Evolutionary conservation across 2,329 filamentous ascomycete genomes (phyloP), one percentile per base, ranked within the genome.

Genomic region (Alternaria sp.): DNA sequence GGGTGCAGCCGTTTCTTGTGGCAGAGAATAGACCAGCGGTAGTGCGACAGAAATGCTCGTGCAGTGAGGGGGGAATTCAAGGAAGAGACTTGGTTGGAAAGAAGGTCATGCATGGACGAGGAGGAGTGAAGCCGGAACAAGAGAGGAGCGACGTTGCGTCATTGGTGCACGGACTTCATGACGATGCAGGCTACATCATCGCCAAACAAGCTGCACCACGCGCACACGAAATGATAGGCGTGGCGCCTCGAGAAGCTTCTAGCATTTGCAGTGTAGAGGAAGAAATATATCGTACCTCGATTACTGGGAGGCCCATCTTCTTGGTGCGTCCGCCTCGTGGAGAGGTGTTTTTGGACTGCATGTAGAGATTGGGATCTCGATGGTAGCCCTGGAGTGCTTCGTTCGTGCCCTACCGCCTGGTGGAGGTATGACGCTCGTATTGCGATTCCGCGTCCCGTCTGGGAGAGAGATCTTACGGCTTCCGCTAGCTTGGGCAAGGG

Each of bases 221-320:
- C 56, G 52, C 57, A 38, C 51, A 30, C 55, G 60, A 66, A 52
- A 66, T 54, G 41, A 63, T 57, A 62, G 48, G 64, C 41, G 40
- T 48, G 54, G 46, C 43, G 44, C 18, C 50, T 50, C 41, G 43
- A 50, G 44, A 9, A 36, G 20, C 46, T 36, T 45, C 46, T 50
- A 38, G 46, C 18, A 22, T 34, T 34, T 25, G 46, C 14, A 58
- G 50, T 40, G 51, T 25, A 20, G 12, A 16, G 4, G n/a, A 30
- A 25, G 32, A 38, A 53, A 38, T 10, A 25, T 7, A 25, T 61
- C 75, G 72, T 65, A 78, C 76, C 74, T 77, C 75, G 9, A 78
- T 77, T 1, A 77, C 71, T 5, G 74, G 66, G 20, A 49, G 55
- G 69, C 73, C 75, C 64, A 64, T 75, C 58, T 62, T 67, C 61